A percentile compares a stretch with the other conserved stretches of the same genome.
Evolutionary conservation across 805 yeast species (phyloP).

Genomic region (Hemisphaericaspora nanyangensis): DNA sequence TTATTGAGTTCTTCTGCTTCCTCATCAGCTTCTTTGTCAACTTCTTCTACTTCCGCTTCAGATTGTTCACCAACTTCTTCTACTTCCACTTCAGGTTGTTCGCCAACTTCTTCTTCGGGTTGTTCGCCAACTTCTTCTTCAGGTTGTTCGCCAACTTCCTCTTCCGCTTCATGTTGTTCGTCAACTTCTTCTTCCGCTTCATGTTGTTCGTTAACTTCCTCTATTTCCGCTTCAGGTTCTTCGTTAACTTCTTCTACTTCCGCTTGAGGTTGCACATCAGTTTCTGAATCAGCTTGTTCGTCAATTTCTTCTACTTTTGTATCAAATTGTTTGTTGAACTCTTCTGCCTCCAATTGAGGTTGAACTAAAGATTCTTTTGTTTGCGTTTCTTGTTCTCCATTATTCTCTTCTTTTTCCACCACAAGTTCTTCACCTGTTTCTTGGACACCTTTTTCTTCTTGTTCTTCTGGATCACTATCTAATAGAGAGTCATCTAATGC

Average conservation of each 20-base stretch:
- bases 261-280: background rate
- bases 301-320: background rate
- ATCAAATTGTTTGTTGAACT: background rate
- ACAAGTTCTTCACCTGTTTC: background rate
- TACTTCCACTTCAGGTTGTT: background rate
- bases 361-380: background rate
- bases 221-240: background rate
- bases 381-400: background rate
- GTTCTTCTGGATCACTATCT: background rate
- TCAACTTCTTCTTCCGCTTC: background rate
- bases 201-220: too few relatives aligned
- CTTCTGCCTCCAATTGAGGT: background rate
- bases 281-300: background rate
- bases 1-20: background rate
- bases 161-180: background rate
- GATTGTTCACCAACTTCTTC: background rate
- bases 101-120: background rate
- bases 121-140: background rate
- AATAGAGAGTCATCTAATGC: background rate
- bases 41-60: background rate
- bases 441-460: background rate
- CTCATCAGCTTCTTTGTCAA: background rate
- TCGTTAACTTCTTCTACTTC: slow-evolving; percentile 11
- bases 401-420: too few relatives aligned
- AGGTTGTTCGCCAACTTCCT: background rate